Percentiles rank a stretch among this genome's conserved stretches.
Evolutionary conservation across 78 protist genomes (phyloP).

Genomic region (Dictyostelium brefeldianum): DNA sequence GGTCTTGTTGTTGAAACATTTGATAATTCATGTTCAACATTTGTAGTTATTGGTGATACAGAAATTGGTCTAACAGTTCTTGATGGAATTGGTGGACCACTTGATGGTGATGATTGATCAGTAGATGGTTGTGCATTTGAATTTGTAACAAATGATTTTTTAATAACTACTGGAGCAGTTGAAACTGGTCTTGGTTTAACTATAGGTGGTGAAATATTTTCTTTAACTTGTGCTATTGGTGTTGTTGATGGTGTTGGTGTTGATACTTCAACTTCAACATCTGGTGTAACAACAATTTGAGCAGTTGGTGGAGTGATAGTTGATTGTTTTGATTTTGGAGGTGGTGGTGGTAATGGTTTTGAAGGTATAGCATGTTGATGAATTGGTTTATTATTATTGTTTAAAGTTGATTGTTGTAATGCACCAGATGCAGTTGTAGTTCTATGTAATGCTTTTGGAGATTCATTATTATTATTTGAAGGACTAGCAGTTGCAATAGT

Average conservation of each 20-base stretch:
- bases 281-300: neutral
- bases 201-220: neutral
- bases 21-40: neutral
- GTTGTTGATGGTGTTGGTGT: neutral
- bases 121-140: neutral
- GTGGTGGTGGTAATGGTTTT: conserved; percentile 80
- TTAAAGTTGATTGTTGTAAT: neutral
- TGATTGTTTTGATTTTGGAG: conserved; percentile 32
- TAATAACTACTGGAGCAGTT: too few relatives aligned
- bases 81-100: neutral
- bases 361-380: conserved; percentile 28
- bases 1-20: neutral
- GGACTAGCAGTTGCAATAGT: conserved; percentile 56
- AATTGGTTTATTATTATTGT: neutral
- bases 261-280: neutral
- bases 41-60: neutral
- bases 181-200: conserved; percentile 14
- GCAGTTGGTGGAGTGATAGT: neutral
- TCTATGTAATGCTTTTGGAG: conserved; percentile 56
- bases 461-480: neutral
- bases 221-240: neutral
- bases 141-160: neutral
- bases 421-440: conserved; percentile 35
- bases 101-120: neutral
- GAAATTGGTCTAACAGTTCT: neutral